A percentile compares a stretch with the other conserved stretches of the same genome.
Evolutionary conservation across 2,329 filamentous ascomycete genomes (phyloP).

Genomic region (Verticillium tricorpus): DNA sequence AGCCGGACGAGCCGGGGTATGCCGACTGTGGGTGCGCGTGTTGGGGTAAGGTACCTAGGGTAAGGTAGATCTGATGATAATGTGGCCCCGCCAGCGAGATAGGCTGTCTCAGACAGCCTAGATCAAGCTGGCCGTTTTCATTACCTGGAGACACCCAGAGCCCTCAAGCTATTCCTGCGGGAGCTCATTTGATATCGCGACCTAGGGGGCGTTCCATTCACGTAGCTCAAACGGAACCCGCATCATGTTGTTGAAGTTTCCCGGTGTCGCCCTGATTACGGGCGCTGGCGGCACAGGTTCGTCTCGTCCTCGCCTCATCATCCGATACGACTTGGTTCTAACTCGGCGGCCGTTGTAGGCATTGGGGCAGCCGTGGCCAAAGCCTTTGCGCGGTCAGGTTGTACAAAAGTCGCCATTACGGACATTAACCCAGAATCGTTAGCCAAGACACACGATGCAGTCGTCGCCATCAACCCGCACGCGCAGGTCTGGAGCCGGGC

Average conservation of each 20-base stretch:
- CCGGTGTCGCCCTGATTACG: slow-evolving; percentile 41
- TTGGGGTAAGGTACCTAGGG: not conserved
- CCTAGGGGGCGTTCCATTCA: too few species aligned
- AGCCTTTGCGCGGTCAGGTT: slow-evolving; percentile 46
- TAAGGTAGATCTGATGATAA: not conserved
- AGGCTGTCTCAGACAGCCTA: too few species aligned
- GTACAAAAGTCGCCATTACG: slow-evolving; percentile 47
- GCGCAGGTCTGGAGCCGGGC: slow-evolving; percentile 25
- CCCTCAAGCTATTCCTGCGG: not conserved
- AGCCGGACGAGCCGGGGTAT: not conserved
- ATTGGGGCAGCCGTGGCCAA: slow-evolving; percentile 50
- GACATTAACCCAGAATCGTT: slow-evolving; percentile 41
- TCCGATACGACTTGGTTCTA: not conserved
- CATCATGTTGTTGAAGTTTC: slow-evolving; percentile 22
- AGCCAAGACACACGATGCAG: slow-evolving; percentile 25
- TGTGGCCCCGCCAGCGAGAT: not conserved
- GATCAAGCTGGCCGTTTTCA: not conserved
- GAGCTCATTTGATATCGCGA: too few species aligned
- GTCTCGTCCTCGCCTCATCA: slow-evolving; percentile 17
- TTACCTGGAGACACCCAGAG: not conserved
- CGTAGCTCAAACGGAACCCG: too few species aligned
- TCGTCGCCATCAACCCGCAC: slow-evolving; percentile 27
- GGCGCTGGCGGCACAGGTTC: slow-evolving; percentile 39
- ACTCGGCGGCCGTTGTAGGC: slow-evolving; percentile 27
- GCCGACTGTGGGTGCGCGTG: not conserved